These are phyloP conservation scores for Myxozyma mucilagina DNA, from an alignment of 805 yeast species.

Conservation along the genomic window DNA sequence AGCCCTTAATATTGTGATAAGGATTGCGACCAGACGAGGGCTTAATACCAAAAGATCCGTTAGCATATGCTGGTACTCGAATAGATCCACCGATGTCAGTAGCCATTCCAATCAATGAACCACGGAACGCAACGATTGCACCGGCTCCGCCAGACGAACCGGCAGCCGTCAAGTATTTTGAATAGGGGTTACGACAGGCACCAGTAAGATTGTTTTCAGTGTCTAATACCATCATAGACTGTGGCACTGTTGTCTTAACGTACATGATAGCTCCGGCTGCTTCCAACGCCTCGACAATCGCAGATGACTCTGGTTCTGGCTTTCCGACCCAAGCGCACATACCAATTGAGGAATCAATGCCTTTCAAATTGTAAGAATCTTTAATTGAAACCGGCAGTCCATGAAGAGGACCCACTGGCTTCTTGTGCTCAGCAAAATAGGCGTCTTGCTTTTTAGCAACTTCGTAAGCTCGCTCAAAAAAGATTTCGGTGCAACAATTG, in stretches of 20 bases:
- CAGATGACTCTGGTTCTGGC: constrained; percentile 43
- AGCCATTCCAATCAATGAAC: constrained; percentile 53
- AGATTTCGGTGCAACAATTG: constrained; percentile 41
- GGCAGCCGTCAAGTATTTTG: constrained; percentile 48
- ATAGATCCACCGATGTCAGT: constrained; percentile 57
- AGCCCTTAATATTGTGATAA: constrained; percentile 47
- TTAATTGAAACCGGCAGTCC: constrained; percentile 55
- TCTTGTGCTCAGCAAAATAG: constrained; percentile 48
- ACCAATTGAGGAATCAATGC: constrained; percentile 52
- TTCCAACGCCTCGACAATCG: constrained; percentile 44
- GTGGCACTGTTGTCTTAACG: constrained; percentile 53
- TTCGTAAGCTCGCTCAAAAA: constrained; percentile 57
- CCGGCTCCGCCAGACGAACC: constrained; percentile 61
- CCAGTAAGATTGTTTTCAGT: constrained; percentile 50
- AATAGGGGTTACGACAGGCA: constrained; percentile 49
- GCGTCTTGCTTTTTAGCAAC: constrained; percentile 58
- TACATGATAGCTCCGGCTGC: constrained; percentile 51
- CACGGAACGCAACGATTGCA: constrained; percentile 48
- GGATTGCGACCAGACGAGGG: constrained; percentile 42
- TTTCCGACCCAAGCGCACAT: constrained; percentile 45
- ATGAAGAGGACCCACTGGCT: constrained; percentile 60
- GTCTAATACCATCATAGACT: constrained; percentile 53
- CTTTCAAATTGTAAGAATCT: constrained; percentile 49
- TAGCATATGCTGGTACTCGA: constrained; percentile 50
- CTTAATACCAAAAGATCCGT: constrained; percentile 47